Conservation (phyloP, 2,329 filamentous ascomycete genomes). For the Alternaria triticimaculans region DNA sequence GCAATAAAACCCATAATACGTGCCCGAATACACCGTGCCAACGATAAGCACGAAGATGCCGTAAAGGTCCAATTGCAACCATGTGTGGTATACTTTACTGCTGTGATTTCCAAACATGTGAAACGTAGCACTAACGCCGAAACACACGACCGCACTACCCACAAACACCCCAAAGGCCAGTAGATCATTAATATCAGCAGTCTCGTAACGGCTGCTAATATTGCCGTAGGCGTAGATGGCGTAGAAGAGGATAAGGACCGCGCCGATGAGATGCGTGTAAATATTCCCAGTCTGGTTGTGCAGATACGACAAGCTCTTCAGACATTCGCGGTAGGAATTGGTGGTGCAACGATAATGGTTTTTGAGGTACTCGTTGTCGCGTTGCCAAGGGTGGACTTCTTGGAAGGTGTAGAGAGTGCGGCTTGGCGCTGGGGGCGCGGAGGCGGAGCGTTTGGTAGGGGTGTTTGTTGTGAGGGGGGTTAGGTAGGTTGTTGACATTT, state of each 20-base stretch:
- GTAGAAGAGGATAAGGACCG: not conserved
- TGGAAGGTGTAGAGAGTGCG: slow-evolving; percentile 22
- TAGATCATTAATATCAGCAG: slow-evolving; percentile 2
- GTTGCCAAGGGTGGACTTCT: slow-evolving; percentile 12
- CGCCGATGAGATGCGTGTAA: slow-evolving; percentile 8
- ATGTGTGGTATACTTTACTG: slow-evolving; percentile 3
- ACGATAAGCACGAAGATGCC: slow-evolving; percentile 11
- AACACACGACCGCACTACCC: not conserved
- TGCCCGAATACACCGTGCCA: slow-evolving; percentile 10
- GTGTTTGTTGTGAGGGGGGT: slow-evolving; percentile 1
- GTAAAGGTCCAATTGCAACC: slow-evolving; percentile 6
- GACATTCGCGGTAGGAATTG: slow-evolving; percentile 2
- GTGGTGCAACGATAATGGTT: slow-evolving; percentile 4
- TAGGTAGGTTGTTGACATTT: not conserved
- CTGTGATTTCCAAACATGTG: slow-evolving; percentile 7
- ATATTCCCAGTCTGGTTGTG: slow-evolving; percentile 11
- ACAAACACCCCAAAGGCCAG: slow-evolving; percentile 9
- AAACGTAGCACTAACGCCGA: slow-evolving; percentile 9
- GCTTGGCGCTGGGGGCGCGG: not conserved
- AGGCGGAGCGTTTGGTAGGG: not conserved
- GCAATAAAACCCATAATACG: slow-evolving; percentile 10
- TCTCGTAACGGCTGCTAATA: not conserved
- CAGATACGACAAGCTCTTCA: slow-evolving; percentile 6
- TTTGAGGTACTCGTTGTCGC: slow-evolving; percentile 9
- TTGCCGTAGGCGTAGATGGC: not conserved